These are phyloP conservation scores for Eremochloa ophiuroides DNA, from an alignment of 176 grass and related monocot species.

Conservation along the genomic window DNA sequence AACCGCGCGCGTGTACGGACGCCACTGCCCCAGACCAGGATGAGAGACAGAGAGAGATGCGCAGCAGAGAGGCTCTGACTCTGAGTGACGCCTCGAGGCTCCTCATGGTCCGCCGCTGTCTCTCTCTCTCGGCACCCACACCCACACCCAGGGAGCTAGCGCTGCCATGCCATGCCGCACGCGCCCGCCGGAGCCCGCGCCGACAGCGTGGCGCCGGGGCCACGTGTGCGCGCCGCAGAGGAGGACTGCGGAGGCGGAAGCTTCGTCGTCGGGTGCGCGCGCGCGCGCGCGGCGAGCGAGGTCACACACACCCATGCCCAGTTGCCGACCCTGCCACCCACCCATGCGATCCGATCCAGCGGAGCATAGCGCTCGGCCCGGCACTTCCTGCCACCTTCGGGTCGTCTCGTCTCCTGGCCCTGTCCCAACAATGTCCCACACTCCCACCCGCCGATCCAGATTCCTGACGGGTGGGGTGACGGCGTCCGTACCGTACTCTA, in stretches of 20 bases:
- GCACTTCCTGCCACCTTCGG: slow-evolving; percentile 39
- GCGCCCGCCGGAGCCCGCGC: not conserved
- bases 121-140: no score
- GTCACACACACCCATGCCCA: not conserved
- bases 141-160: no score
- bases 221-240: not conserved
- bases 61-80: not conserved
- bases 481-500: slow-evolving; percentile 28
- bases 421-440: not conserved
- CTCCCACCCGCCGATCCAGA: not conserved
- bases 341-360: not conserved
- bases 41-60: no score
- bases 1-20: not conserved
- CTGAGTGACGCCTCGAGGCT: no score
- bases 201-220: not conserved
- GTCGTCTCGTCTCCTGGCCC: not conserved
- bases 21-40: not conserved
- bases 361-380: slow-evolving; percentile 19
- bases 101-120: not conserved
- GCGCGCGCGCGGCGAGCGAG: not conserved
- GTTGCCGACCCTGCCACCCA: not conserved
- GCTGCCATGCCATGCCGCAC: no score
- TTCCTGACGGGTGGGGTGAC: slow-evolving; percentile 23
- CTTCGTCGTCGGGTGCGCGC: not conserved
- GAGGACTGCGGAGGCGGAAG: not conserved